Evolutionary conservation across 768 basidiomycete species (phyloP), one percentile per base, ranked within the genome.

Genomic region (Boletus sp.): DNA sequence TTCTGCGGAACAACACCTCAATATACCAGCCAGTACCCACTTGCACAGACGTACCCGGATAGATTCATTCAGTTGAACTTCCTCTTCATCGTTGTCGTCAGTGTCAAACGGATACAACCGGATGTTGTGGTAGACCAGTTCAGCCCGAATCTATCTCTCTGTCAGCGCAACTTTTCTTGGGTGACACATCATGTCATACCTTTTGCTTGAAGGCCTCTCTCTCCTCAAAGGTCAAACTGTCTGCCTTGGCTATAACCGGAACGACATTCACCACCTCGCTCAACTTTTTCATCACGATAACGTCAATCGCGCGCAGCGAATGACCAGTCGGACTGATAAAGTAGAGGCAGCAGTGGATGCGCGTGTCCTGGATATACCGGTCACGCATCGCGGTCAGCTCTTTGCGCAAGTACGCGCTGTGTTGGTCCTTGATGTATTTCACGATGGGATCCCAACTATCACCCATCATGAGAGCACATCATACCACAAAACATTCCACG

Each of bases 251-350:
- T 66, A 99, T 98, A 57, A 99, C 90, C n/a, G 96, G 96, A 8
- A 99, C 95, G 49, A 99, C 96, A 64, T 99, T 99, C 72, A 98
- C 97, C 40, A 98, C 96, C 70, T 98, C 97, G 70, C 90, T 90
- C 57, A 99, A 79, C 78, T 98, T 98, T 81, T 98, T 97, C 87
- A 99, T 93, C 60, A 99, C 97, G 66, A 94, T 94, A 43, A 98
- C 88, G 65, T 99, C 96, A 65, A 99, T 94, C 30, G 97, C 87
- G 56, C 95, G 92, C 53, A 99, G 83, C 5, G 90, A 86, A 74
- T 99, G 96, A 21, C 96, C 96, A n/a, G 95, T 97, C 21, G 96
- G 97, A 74, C 89, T 95, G 79, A 99, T 94, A 76, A 98, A 99
- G 83, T 93, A 98, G 50, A 99, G 72, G 71, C 88, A 91, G 79